These are phyloP conservation scores for Chlorella ohadii DNA, from an alignment of 139 green algal genomes.

Conservation along the genomic window DNA sequence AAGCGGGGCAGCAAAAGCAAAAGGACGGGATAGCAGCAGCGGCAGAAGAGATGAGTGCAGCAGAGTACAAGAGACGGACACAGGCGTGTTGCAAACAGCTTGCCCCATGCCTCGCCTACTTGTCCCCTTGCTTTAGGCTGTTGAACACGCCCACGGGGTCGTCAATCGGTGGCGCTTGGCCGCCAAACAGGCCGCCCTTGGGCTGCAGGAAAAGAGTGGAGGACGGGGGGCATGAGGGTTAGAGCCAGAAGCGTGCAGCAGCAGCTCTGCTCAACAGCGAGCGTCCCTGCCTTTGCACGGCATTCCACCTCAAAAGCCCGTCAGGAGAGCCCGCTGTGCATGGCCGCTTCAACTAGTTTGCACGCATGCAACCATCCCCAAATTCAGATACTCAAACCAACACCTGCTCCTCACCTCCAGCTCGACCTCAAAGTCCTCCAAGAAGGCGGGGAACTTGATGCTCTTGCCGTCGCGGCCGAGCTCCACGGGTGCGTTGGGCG, in stretches of 20 bases:
- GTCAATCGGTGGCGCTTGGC: not conserved
- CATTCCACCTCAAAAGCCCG: no score
- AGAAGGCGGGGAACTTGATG: slow-evolving; percentile 31
- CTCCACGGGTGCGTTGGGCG: slow-evolving; percentile 37
- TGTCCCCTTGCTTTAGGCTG: slow-evolving; percentile 4
- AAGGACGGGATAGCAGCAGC: no score
- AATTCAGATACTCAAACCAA: no score
- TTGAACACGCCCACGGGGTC: not conserved
- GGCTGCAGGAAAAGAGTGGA: no score
- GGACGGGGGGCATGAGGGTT: not conserved
- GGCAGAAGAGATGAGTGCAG: not conserved
- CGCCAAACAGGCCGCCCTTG: slow-evolving; percentile 10
- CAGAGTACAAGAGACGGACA: not conserved
- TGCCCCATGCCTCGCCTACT: not conserved
- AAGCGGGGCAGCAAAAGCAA: no score
- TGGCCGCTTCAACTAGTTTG: no score
- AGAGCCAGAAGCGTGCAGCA: not conserved
- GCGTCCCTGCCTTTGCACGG: no score
- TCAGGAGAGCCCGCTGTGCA: no score
- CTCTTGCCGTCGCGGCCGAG: not conserved
- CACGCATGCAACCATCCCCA: no score
- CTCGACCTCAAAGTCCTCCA: slow-evolving; percentile 52
- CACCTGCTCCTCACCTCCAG: slow-evolving; percentile 17
- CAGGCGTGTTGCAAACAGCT: no score
- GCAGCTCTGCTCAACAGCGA: no score